Conservation (phyloP, 306 rosid genomes). For the Ochetophila trinervis region DNA sequence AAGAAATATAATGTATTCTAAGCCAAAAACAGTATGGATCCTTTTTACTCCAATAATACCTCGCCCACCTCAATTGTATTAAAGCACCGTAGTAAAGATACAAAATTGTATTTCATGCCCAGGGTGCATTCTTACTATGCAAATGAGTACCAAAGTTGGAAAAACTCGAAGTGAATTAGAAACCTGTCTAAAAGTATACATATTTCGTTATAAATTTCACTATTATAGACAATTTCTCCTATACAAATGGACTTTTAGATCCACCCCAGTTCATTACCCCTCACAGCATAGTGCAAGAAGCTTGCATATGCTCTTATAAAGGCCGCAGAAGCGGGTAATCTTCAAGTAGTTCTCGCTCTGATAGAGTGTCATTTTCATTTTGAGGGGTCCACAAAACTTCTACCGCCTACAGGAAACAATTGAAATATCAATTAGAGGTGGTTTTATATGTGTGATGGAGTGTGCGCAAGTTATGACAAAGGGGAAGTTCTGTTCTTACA, state of each 20-base stretch:
- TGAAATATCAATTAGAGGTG: background rate
- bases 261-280: conserved; percentile 23
- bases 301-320: conserved; percentile 37
- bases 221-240: conserved; percentile 19
- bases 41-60: background rate
- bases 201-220: conserved; percentile 12
- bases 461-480: background rate
- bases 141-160: no score
- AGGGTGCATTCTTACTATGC: conserved; percentile 14
- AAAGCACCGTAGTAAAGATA: conserved; percentile 17
- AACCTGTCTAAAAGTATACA: conserved; percentile 17
- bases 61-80: conserved; percentile 10
- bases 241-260: conserved; percentile 17
- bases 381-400: conserved; percentile 99
- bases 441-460: no score
- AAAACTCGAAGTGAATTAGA: conserved; percentile 3
- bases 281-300: conserved; percentile 17
- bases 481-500: conserved; percentile 40
- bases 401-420: conserved; percentile 61
- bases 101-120: conserved; percentile 17
- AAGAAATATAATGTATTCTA: no score
- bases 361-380: conserved; percentile 87
- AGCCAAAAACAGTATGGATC: no score
- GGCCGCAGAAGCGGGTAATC: conserved; percentile 98
- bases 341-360: conserved; percentile 93